Conservation (phyloP, 164 flowering plant genomes). For the Kingdonia uniflora region DNA sequence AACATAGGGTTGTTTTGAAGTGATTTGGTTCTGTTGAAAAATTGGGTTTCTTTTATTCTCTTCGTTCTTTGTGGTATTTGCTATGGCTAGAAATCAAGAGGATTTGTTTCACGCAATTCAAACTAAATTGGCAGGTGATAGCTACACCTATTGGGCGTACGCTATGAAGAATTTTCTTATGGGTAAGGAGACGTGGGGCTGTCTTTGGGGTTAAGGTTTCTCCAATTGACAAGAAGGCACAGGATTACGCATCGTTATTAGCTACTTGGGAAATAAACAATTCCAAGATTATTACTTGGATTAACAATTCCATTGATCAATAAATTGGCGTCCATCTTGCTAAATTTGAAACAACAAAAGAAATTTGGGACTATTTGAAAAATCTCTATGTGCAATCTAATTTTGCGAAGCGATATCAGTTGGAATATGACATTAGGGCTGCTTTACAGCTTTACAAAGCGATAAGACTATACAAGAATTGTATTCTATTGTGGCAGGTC, state of each 20-base stretch:
- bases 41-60: too few species aligned
- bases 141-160: background rate
- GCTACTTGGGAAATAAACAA: too few species aligned
- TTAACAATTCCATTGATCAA: too few species aligned
- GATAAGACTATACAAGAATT: constrained; percentile 1
- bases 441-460: background rate
- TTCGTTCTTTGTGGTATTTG: too few species aligned
- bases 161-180: background rate
- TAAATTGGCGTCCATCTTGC: too few species aligned
- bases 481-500: background rate
- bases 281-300: too few species aligned
- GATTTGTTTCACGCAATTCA: background rate
- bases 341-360: too few species aligned
- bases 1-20: too few species aligned
- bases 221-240: background rate
- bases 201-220: background rate
- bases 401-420: background rate
- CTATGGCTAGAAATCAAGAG: background rate
- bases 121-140: background rate
- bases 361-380: too few species aligned
- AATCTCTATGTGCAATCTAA: too few species aligned
- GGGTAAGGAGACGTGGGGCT: background rate
- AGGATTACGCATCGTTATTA: background rate
- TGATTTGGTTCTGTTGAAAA: too few species aligned
- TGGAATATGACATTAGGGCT: too few species aligned